phyloP scores from a whole-genome alignment of 169 alveolate genomes.

The Cystoisospora suis region DNA sequence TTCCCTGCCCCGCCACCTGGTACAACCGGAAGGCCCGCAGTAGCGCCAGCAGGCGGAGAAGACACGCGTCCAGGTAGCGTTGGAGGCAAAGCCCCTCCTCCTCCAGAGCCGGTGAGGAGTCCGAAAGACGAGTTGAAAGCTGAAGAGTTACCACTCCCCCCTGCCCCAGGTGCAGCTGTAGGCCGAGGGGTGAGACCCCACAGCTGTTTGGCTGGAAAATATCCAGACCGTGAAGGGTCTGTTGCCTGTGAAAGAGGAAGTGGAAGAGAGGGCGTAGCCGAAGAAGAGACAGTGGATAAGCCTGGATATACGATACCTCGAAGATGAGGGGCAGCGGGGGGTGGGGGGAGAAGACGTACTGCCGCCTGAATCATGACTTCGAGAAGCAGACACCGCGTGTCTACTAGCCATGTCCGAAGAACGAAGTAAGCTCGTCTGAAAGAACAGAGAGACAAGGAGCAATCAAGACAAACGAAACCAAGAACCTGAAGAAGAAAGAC shows the following conservation, averaged over 20 bases:
- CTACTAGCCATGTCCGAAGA: conserved; percentile 45
- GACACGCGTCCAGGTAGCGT: too few relatives aligned
- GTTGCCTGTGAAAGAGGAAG: too few relatives aligned
- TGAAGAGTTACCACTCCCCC: conserved; percentile 20
- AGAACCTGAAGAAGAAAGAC: neutral
- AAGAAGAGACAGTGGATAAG: neutral
- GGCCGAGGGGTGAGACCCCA: too few relatives aligned
- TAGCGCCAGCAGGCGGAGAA: too few relatives aligned
- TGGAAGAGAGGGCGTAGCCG: neutral
- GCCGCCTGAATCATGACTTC: conserved; percentile 44
- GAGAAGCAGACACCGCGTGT: conserved; percentile 29
- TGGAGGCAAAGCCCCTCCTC: too few relatives aligned
- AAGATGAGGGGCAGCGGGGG: conserved; percentile 39
- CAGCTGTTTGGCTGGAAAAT: too few relatives aligned
- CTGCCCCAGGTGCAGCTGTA: neutral
- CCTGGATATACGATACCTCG: conserved; percentile 30
- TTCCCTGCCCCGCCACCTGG: neutral
- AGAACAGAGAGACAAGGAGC: neutral
- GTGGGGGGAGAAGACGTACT: conserved; percentile 45
- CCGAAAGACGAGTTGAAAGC: too few relatives aligned
- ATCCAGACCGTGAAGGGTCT: too few relatives aligned
- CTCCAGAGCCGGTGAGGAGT: too few relatives aligned
- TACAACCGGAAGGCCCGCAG: neutral
- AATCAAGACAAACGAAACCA: neutral
- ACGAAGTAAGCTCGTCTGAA: conserved; percentile 32